Base-by-base conservation (phyloP, 192 early-diverging fungal genomes). In the Coemansia sp. region DNA sequence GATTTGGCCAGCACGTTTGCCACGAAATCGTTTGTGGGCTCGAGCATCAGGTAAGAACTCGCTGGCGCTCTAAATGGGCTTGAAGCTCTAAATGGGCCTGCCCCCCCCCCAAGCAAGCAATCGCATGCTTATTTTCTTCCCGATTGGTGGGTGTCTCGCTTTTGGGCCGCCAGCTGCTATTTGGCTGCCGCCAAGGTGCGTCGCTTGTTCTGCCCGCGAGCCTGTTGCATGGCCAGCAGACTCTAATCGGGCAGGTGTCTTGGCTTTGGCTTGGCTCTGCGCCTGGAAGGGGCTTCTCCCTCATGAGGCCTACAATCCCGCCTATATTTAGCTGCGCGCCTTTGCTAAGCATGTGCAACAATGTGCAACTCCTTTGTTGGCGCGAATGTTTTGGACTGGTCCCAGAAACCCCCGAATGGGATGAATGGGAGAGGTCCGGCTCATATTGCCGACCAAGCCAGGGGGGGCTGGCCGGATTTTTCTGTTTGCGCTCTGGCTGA, bases 11-110 rank as follows among this genome's bases (percentile, higher is more conserved):
- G 66, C 30, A 55, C 60, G 17, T 75, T 75, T 48, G 46, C 59
- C 19, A 50, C 64, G 51, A 69, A 64, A 53, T 53, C 60, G 11
- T 53, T 79, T 30, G 29, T 61, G 17, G 78, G 78, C 41, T 70
- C 71, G 22, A 59, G 52, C 41, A 75, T 70, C 34, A 75, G 70
- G 71, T 75, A 75, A 10, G 54, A n/a, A n/a, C n/a, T n/a, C n/a
- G n/a, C n/a, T n/a, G n/a, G n/a, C n/a, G n/a, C n/a, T n/a, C n/a
- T n/a, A n/a, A n/a, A n/a, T n/a, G n/a, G n/a, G n/a, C n/a, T n/a
- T n/a, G n/a, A n/a, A n/a, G n/a, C n/a, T n/a, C n/a, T n/a, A n/a
- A n/a, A n/a, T n/a, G n/a, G n/a, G n/a, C n/a, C n/a, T n/a, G n/a
- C n/a, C n/a, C n/a, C n/a, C n/a, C n/a, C n/a, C n/a, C n/a, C n/a